phyloP scores from a whole-genome alignment of 2,329 filamentous ascomycete species.

The Fusarium albidum region DNA sequence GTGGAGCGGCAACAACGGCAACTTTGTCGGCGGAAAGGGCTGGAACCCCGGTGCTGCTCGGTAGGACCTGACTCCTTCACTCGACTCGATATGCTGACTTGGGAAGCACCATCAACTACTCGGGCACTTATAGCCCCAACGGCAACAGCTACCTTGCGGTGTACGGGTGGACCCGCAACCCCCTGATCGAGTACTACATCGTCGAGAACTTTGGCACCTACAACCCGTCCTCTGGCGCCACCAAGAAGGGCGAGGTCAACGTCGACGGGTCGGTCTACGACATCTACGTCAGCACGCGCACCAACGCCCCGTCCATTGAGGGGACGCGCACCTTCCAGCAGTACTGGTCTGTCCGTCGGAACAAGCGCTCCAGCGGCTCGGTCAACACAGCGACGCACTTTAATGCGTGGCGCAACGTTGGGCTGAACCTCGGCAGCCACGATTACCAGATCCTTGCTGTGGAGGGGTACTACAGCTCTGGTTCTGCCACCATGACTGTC shows the following conservation, averaged over 20 bases:
- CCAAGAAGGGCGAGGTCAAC: constrained; percentile 45
- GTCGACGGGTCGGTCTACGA: constrained; percentile 50
- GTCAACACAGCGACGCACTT: constrained; percentile 61
- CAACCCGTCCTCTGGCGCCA: constrained; percentile 45
- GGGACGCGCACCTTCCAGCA: constrained; percentile 61
- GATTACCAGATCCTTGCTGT: constrained; percentile 65
- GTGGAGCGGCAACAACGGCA: constrained; percentile 51
- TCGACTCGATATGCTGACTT: constrained; percentile 14
- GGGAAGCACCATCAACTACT: constrained; percentile 38
- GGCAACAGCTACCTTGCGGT: constrained; percentile 49
- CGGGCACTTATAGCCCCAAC: constrained; percentile 44
- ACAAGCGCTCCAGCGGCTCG: constrained; percentile 58
- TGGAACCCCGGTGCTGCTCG: constrained; percentile 41
- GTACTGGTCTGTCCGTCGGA: constrained; percentile 60
- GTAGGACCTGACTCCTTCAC: constrained; percentile 42
- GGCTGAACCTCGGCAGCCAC: constrained; percentile 56
- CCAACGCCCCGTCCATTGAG: constrained; percentile 56
- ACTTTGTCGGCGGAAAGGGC: constrained; percentile 40
- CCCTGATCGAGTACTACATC: constrained; percentile 50
- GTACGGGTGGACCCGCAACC: constrained; percentile 50
- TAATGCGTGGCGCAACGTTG: constrained; percentile 58
- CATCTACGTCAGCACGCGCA: constrained; percentile 46
- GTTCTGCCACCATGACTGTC: constrained; percentile 57
- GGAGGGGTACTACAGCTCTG: constrained; percentile 61
- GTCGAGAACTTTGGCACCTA: constrained; percentile 47